These are phyloP conservation scores for Diversispora epigaea DNA, from an alignment of 192 early-diverging fungal species.

Conservation along the genomic window DNA sequence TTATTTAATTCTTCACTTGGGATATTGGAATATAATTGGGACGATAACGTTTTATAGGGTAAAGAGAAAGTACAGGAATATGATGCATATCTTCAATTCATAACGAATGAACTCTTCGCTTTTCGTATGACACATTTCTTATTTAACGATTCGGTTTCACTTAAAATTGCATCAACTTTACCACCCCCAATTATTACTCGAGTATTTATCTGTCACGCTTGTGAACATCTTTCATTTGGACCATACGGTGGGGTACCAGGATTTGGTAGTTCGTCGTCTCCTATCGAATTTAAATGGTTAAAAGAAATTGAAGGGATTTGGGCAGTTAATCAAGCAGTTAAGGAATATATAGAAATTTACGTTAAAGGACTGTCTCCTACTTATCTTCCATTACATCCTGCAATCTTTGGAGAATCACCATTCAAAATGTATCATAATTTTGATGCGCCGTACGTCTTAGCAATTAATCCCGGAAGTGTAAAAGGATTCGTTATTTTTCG, in stretches of 20 bases:
- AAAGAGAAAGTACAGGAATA: background rate
- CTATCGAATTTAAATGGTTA: background rate
- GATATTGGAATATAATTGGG: background rate
- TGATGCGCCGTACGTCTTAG: background rate
- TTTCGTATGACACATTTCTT: background rate
- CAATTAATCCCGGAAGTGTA: background rate
- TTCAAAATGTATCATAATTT: background rate
- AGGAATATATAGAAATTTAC: background rate
- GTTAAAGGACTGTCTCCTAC: background rate
- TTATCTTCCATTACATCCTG: background rate
- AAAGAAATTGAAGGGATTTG: background rate
- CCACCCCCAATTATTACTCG: background rate
- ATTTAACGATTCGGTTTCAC: background rate
- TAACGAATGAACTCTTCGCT: background rate
- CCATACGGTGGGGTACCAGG: background rate
- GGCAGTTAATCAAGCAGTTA: background rate
- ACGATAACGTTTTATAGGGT: background rate
- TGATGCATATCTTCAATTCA: background rate
- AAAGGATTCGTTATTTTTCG: background rate
- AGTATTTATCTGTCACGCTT: background rate
- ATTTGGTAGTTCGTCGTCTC: background rate
- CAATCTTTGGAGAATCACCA: background rate
- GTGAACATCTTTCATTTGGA: background rate
- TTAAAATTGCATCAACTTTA: background rate
- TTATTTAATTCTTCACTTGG: background rate